A percentile compares a stretch with the other conserved stretches of the same genome.
Evolutionary conservation across 2,329 filamentous ascomycete species (phyloP).

Genomic region (Podosphaera leucotricha): DNA sequence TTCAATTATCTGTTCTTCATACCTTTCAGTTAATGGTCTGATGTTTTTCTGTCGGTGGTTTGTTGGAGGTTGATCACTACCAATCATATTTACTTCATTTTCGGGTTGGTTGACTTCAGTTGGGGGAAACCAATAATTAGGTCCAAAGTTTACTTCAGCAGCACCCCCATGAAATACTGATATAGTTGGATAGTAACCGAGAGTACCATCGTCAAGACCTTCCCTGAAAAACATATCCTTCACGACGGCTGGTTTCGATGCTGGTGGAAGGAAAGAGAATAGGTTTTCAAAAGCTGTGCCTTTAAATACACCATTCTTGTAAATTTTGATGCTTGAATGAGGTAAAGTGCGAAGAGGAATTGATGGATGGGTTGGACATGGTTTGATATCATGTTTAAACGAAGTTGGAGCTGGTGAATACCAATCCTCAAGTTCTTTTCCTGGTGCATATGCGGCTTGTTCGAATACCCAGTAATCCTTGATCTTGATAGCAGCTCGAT

Average conservation of each 20-base stretch:
- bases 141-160: slow-evolving; percentile 83
- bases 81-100: slow-evolving; percentile 26
- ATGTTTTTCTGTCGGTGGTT: slow-evolving; percentile 16
- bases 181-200: slow-evolving; percentile 87
- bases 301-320: slow-evolving; percentile 74
- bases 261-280: slow-evolving; percentile 74
- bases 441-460: slow-evolving; percentile 67
- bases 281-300: slow-evolving; percentile 76
- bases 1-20: slow-evolving; percentile 81
- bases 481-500: slow-evolving; percentile 84
- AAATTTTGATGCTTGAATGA: slow-evolving; percentile 64
- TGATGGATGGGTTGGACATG: slow-evolving; percentile 47
- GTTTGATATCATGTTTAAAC: slow-evolving; percentile 21
- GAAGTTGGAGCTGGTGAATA: slow-evolving; percentile 33
- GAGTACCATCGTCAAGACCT: slow-evolving; percentile 77
- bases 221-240: slow-evolving; percentile 53
- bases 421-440: slow-evolving; percentile 69
- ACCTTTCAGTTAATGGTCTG: slow-evolving; percentile 51
- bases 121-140: slow-evolving; percentile 76
- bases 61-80: slow-evolving; percentile 15
- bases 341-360: slow-evolving; percentile 70
- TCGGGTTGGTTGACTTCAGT: slow-evolving; percentile 24
- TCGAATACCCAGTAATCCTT: slow-evolving; percentile 90
- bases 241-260: slow-evolving; percentile 37
- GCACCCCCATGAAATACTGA: slow-evolving; percentile 81